Percentiles rank a stretch among this genome's conserved stretches.
phyloP scores from a whole-genome alignment of 116 monocot species.

The Posidonia oceanica region DNA sequence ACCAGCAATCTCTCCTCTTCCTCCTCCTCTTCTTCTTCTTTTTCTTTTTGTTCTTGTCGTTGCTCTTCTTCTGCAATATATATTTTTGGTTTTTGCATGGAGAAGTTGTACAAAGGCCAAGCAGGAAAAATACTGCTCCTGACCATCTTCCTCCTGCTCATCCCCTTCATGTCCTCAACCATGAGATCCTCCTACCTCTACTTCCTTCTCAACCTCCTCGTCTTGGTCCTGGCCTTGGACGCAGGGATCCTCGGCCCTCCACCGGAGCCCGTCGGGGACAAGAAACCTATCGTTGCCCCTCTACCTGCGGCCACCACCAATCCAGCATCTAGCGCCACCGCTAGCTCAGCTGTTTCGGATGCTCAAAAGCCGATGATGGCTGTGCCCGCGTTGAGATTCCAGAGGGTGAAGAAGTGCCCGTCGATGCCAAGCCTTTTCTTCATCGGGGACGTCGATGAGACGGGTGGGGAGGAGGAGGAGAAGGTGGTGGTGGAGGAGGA shows the following conservation, averaged over 20 bases:
- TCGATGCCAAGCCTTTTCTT: constrained; percentile 72
- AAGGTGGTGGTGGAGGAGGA: constrained; percentile 7
- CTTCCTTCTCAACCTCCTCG: constrained; percentile 71
- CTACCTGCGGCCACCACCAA: background rate
- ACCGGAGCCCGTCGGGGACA: constrained; percentile 12
- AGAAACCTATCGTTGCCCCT: background rate
- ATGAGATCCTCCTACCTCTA: constrained; percentile 56
- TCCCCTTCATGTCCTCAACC: constrained; percentile 39
- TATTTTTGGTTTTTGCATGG: constrained; percentile 1
- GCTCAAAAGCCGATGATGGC: background rate
- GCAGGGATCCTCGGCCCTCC: constrained; percentile 36
- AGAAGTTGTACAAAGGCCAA: constrained; percentile 24
- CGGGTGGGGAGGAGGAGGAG: constrained; percentile 3
- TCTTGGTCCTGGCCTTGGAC: constrained; percentile 47
- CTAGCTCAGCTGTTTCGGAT: background rate
- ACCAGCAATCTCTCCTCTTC: background rate
- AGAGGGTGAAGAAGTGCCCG: constrained; percentile 29
- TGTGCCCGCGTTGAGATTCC: background rate
- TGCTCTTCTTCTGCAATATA: background rate
- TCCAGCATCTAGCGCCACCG: background rate
- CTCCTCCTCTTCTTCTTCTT: background rate
- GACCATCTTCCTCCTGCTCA: constrained; percentile 29
- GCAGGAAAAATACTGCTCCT: constrained; percentile 28
- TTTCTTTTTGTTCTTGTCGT: background rate
- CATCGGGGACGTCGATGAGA: constrained; percentile 20